Conservation (phyloP, 164 flowering plant species). For the Warburgia ugandensis region DNA sequence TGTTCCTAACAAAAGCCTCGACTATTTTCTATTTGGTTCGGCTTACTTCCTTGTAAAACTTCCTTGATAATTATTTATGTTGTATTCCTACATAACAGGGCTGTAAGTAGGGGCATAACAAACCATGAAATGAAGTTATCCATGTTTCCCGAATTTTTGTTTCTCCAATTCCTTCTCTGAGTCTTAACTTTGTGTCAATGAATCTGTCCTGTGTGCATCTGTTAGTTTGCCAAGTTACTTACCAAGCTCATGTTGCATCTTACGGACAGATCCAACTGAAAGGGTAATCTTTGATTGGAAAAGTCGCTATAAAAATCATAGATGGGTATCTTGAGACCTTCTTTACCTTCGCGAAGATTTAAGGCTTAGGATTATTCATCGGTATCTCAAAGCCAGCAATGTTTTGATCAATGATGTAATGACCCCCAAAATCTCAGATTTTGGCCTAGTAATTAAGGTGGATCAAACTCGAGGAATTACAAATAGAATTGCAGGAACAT, state of each 20-base stretch:
- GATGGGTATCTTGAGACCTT: slow-evolving; percentile 41
- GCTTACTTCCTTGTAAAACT: neutral
- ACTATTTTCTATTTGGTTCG: slow-evolving; percentile 20
- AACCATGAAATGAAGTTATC: too few relatives aligned
- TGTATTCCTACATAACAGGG: neutral
- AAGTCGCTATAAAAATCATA: slow-evolving; percentile 15
- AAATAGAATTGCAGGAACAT: slow-evolving; percentile 23
- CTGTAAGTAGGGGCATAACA: neutral
- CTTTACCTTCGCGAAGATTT: slow-evolving; percentile 56
- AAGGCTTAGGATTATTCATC: slow-evolving; percentile 34
- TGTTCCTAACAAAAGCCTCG: slow-evolving; percentile 26
- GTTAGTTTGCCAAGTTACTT: too few relatives aligned
- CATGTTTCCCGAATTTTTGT: too few relatives aligned
- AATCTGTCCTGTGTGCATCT: neutral
- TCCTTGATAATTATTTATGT: neutral
- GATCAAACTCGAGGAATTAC: slow-evolving; percentile 20
- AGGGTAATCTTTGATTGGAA: slow-evolving; percentile 10
- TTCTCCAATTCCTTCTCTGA: too few relatives aligned
- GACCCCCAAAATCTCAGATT: slow-evolving; percentile 40
- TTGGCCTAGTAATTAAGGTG: slow-evolving; percentile 29
- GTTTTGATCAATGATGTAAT: slow-evolving; percentile 36
- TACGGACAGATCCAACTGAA: neutral
- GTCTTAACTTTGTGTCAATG: neutral
- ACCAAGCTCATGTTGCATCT: neutral
- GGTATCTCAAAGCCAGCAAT: slow-evolving; percentile 53